Evolutionary conservation across 2,329 filamentous ascomycete species (phyloP), one percentile per base, ranked within the genome.

Genomic region (Hysterium pulicare): DNA sequence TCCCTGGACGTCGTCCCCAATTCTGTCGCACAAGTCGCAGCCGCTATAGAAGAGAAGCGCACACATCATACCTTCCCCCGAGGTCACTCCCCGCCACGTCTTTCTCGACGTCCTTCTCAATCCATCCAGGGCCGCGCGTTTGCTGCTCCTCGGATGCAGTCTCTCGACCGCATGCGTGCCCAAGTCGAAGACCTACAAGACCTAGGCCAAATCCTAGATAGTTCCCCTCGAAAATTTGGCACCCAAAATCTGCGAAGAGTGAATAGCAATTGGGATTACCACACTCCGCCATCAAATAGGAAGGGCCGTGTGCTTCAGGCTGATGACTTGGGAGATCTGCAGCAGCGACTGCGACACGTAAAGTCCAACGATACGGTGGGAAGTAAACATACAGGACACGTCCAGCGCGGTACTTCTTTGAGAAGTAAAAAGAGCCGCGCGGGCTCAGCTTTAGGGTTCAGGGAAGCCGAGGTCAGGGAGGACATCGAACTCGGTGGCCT

Each of bases 1-100:
- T 78, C 76, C 1, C 66, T 79, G 33, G 76, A 79, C 42, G 73
- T 79, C 6, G 67, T 77, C 7, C 76, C 76, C 15, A 79, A 78
- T 42, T 73, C 71, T 1, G 72, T 75, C 6, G 75, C 74, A 4
- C 75, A 78, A 58, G 76, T 79, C 2, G 74, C 76, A 22, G 72
- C 74, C 20, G 74, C 75, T 3, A 76, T 78, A 19, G 74, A 78
- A 55, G 73, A 77, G 45, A 77, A 76, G 53, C 62, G 70, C 39
- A 57, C 55, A 26, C 52, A 55, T 19, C 50, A 57, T 9, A 42
- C 34, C 13, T 48, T 54, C 22, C 47, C 51, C 34, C 53, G 53
- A 13, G 38, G 44, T 16, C 54, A 50, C 6, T 61, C 60, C 4
- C 51, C 58, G 48, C 48, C 45, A 34, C 61, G 49, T 37, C 50